Percentiles rank a stretch among this genome's conserved stretches.
These are phyloP conservation scores for Corymbia calophylla DNA, from an alignment of 441 rosid species.

Conservation along the genomic window DNA sequence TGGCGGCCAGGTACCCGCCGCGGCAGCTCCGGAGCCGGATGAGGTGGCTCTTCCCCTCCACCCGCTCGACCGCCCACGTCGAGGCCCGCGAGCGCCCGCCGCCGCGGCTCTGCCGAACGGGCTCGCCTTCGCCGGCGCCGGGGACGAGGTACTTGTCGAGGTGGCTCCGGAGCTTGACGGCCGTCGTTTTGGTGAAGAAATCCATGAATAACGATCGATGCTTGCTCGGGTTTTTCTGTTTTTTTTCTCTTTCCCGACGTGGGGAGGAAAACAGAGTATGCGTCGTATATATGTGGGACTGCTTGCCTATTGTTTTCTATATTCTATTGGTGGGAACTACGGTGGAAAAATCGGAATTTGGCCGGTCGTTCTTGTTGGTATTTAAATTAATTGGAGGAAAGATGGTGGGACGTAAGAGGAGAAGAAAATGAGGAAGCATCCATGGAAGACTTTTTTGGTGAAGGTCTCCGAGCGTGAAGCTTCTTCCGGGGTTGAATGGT, in stretches of 20 bases:
- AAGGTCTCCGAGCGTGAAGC: neutral
- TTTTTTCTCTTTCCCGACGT: neutral
- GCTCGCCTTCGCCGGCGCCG: conserved; percentile 28
- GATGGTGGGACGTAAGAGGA: neutral
- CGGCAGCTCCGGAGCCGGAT: conserved; percentile 34
- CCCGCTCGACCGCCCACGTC: conserved; percentile 42
- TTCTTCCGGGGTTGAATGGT: neutral
- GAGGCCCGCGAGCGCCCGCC: conserved; percentile 20
- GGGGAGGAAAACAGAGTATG: neutral
- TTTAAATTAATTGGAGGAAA: neutral
- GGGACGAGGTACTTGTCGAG: conserved; percentile 50
- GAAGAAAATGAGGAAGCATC: neutral
- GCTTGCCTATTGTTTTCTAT: neutral
- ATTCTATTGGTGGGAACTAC: neutral
- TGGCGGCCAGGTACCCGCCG: conserved; percentile 46
- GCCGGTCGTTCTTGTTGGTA: conserved; percentile 9
- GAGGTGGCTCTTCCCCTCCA: conserved; percentile 24
- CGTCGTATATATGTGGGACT: neutral
- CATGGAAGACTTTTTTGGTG: neutral
- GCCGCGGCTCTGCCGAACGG: conserved; percentile 49
- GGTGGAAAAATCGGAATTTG: conserved; percentile 12
- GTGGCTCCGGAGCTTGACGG: conserved; percentile 50
- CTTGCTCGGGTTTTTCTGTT: neutral
- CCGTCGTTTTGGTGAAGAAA: conserved; percentile 31
- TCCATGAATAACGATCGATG: conserved; percentile 26